Percentiles rank a stretch among this genome's conserved stretches.
Evolutionary conservation across 495 filamentous ascomycete genomes (phyloP).

Genomic region (Tuber magnatum): DNA sequence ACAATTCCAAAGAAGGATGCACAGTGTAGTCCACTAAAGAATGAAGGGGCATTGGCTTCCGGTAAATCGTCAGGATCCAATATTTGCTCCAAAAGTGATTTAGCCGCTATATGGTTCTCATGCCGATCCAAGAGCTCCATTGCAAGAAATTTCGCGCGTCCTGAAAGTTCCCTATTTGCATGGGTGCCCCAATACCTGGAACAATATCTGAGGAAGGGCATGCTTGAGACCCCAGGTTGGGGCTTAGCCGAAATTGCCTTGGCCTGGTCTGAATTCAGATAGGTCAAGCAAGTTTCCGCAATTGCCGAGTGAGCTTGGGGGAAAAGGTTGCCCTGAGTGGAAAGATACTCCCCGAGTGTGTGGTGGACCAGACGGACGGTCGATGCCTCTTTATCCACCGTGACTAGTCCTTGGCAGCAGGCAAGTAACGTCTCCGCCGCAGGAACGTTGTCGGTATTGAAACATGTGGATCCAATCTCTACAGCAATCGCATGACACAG

Average conservation of each 20-base stretch:
- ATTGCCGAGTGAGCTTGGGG: background rate
- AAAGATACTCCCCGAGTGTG: background rate
- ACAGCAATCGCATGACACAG: background rate
- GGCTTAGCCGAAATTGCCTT: background rate
- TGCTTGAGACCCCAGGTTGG: background rate
- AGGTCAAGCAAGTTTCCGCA: background rate
- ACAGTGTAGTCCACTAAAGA: background rate
- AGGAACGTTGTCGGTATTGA: background rate
- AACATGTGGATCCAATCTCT: background rate
- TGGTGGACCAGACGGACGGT: background rate
- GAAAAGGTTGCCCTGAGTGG: background rate
- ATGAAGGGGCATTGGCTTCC: background rate
- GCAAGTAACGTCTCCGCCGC: background rate
- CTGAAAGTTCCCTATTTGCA: background rate
- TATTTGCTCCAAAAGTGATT: background rate
- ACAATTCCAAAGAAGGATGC: background rate
- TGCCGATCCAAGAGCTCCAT: background rate
- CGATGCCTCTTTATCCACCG: background rate
- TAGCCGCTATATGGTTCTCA: background rate
- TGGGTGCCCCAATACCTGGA: background rate
- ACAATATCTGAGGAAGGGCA: background rate
- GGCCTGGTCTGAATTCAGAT: background rate
- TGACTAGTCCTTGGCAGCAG: background rate
- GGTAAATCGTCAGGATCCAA: background rate
- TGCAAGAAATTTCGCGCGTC: background rate